Conservation (phyloP, 257 asterid genomes). For the Solanum bukasovii region DNA sequence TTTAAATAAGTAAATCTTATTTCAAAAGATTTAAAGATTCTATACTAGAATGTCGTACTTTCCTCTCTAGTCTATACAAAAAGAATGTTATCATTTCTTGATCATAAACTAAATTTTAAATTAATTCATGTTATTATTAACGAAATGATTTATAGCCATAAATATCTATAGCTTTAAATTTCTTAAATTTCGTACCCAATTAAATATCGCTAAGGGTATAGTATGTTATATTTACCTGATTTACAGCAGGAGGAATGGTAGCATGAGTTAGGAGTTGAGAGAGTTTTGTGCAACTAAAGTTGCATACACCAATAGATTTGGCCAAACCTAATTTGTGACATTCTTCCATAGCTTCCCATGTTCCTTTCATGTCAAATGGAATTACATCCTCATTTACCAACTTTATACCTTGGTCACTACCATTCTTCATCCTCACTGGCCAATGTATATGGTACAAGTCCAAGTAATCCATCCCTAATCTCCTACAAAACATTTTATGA, state of each 20-base stretch:
- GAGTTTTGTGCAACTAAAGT: conserved; percentile 40
- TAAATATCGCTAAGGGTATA: not conserved
- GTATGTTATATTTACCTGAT: conserved; percentile 21
- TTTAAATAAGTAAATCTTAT: too few species aligned
- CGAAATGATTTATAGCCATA: not conserved
- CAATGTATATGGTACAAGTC: conserved; percentile 47
- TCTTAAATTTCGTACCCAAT: not conserved
- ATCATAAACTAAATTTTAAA: too few species aligned
- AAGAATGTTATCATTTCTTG: not conserved
- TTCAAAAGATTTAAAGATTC: not conserved
- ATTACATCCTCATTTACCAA: conserved; percentile 16
- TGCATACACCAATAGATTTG: conserved; percentile 53
- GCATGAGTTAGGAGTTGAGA: conserved; percentile 16
- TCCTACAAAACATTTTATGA: conserved; percentile 4
- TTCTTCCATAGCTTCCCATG: conserved; percentile 59
- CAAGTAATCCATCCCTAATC: conserved; percentile 31
- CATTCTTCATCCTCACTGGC: conserved; percentile 26
- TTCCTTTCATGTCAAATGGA: conserved; percentile 25
- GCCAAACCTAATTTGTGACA: conserved; percentile 34
- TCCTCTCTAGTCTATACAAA: too few species aligned
- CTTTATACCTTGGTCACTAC: not conserved
- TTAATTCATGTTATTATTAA: not conserved
- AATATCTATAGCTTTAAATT: not conserved
- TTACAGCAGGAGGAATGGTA: conserved; percentile 38
- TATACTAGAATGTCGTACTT: not conserved